Evolutionary conservation across 164 flowering plant genomes (phyloP), one percentile per base, ranked within the genome.

Genomic region (Nymphaea colorata): DNA sequence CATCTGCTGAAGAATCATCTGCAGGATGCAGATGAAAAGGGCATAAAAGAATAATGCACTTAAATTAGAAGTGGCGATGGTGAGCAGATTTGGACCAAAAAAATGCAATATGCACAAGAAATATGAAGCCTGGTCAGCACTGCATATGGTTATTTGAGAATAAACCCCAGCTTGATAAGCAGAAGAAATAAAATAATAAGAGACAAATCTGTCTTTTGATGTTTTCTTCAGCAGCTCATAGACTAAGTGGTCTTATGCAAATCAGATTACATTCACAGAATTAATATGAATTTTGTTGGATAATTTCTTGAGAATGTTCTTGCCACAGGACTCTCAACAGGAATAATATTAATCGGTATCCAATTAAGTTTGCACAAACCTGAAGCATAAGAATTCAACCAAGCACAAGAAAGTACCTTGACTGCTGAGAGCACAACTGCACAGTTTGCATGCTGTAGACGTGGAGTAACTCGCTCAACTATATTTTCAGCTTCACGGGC

Each of bases 1-100:
- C 99, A 95, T 95, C 80, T 95, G 99, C 74, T 85, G 96, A 75
- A 95, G 96, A 70, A 95, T 95, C 99, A 95, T 95, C 99, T 95
- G 79, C 72, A 81, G 55, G 64, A 36, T 8, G 14, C 14, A 51
- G 57, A 51, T 15, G 14, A 51, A 51, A 47, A 51, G 14, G 14
- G 8, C 57, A 51, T 10, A 51, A 51, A 51, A 51, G 57, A 25
- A 25, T 25, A 25, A 25, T 25, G 36, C 36, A 25, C 36, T 25
- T 25, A 25, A 25, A 25, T 25, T 25, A 25, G 36, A 25, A 25
- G 36, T 25, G 36, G 36, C 1, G 36, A 25, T 25, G 36, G 36
- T 25, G 36, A 25, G 36, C 36, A 25, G 36, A 25, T 25, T 25
- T 25, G 36, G 36, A 25, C 36, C 36, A 25, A 25, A 25, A 25